Evolutionary conservation across 164 flowering plant genomes (phyloP), one percentile per base, ranked within the genome.

Genomic region (Umbilicus rupestris): DNA sequence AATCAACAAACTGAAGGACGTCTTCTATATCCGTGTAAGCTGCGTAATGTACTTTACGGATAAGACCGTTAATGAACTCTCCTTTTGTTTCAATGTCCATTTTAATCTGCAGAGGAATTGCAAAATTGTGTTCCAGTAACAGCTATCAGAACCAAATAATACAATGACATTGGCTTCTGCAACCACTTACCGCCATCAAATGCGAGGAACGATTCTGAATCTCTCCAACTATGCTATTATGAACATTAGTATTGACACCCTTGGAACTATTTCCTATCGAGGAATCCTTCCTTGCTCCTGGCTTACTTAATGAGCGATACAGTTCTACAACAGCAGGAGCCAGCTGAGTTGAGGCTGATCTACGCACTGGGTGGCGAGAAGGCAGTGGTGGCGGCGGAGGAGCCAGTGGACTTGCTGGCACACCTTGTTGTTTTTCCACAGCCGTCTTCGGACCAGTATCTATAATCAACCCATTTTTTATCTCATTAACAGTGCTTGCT

Each of bases 161-260:
- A 29, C 11, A 50, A 24, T 16, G 9, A 35, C 20, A 16, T 31
- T 12, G 0, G 44, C 19, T 52, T 39, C 50, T 14, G 6, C 20
- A 28, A 55, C 65, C 69, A 16, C 81, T 77, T 75, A 87, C 90
- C 66, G 90, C 90, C 70, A 87, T 49, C 60, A 83, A 78, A 78
- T 87, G 87, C 30, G 87, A 73, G 10, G 93, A 87, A 60, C 90
- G 88, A 65, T 82, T 87, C 67, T 84, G 88, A 72, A 87, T 81
- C 78, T 87, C 93, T 58, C 85, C 88, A 46, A 87, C 90, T n/a
- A 87, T 85, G 79, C 85, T 87, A 62, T 69, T 84, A 42, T 87
- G 93, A n/a, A 78, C 85, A 74, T 73, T 79, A 35, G 8, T 70
- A 52, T 52, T 71, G 16, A 65, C 66, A 29, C 70, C 72, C 58